Base-by-base conservation (phyloP, 768 basidiomycete species). In the Panaeolus cyanescens region DNA sequence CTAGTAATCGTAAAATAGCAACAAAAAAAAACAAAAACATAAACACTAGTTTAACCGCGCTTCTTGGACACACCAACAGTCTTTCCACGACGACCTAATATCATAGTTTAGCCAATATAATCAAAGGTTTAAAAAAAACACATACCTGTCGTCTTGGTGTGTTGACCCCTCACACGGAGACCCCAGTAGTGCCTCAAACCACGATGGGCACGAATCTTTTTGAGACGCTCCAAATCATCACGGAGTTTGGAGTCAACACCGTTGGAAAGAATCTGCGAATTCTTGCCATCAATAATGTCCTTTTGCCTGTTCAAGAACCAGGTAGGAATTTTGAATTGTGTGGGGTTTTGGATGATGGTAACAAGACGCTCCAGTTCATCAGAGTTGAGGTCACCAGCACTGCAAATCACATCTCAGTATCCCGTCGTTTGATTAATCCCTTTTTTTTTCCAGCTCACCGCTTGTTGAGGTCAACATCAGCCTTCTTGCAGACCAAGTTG, bases 291-390 rank as follows among this genome's bases (percentile, higher is more conserved):
- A 64, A 93, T 87, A 58, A 97, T 95, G 74, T 99, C 96, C 77
- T 93, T 93, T 77, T 99, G 97, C 79, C 97, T 93, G 87, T 99
- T 99, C 77, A 99, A 79, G 87, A 99, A 99, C 96, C 96, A 99
- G 39, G 88, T 86, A 17, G 97, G 97, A 75, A 99, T 97, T 85
- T 99, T 99, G 90, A 96, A 99, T 77, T 99, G 96, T 6, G 92
- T 91, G 31, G 97, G 97, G 81, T 96, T 98, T 82, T 99, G 97
- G 77, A 99, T 96, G 79, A 99, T 99, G 61, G 93, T 99, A 67
- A 99, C 97, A 67, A 99, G 85, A 60, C 97, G 95, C 82, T 99
- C 97, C 58, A 99, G 89, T 79, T 99, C 97, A 73, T 99, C 97
- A 40, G 97, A 96, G 87, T 99, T 98, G 74, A 99, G 91, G 70